Conservation (phyloP, 176 grass and related monocot species). For the Oryza australiensis region DNA sequence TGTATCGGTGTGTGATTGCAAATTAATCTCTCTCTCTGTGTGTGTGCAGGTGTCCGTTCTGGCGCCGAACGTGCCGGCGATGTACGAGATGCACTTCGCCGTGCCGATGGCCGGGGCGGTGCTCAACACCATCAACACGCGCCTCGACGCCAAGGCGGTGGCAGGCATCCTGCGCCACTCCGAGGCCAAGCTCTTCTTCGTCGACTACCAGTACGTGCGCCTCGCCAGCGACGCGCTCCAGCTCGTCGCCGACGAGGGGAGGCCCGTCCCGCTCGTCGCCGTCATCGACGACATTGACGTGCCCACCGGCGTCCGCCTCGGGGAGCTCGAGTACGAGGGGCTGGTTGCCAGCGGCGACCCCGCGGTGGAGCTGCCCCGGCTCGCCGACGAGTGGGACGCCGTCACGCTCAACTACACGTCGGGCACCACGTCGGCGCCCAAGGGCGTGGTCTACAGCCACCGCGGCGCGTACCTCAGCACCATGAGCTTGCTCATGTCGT, state of each 20-base stretch:
- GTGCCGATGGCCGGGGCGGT: conserved; percentile 80
- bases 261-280: conserved; percentile 44
- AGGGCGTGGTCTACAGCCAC: conserved; percentile 77
- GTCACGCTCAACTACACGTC: conserved; percentile 69
- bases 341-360: conserved; percentile 40
- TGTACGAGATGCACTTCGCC: conserved; percentile 83
- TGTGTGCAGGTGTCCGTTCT: conserved; percentile 51
- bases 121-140: conserved; percentile 78
- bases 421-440: conserved; percentile 70
- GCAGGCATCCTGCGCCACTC: conserved; percentile 63
- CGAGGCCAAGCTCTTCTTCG: conserved; percentile 62
- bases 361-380: background rate
- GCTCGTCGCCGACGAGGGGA: background rate
- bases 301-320: conserved; percentile 49
- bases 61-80: conserved; percentile 67
- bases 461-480: conserved; percentile 67
- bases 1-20: background rate
- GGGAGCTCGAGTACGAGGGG: conserved; percentile 65
- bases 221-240: conserved; percentile 59
- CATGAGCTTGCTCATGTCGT: conserved; percentile 51
- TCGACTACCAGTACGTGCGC: conserved; percentile 54
- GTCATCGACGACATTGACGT: conserved; percentile 61
- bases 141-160: conserved; percentile 63
- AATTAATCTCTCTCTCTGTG: too few species aligned
- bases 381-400: conserved; percentile 61